Evolutionary conservation across 805 yeast species (phyloP).

Genomic region (Candida glaebosa): DNA sequence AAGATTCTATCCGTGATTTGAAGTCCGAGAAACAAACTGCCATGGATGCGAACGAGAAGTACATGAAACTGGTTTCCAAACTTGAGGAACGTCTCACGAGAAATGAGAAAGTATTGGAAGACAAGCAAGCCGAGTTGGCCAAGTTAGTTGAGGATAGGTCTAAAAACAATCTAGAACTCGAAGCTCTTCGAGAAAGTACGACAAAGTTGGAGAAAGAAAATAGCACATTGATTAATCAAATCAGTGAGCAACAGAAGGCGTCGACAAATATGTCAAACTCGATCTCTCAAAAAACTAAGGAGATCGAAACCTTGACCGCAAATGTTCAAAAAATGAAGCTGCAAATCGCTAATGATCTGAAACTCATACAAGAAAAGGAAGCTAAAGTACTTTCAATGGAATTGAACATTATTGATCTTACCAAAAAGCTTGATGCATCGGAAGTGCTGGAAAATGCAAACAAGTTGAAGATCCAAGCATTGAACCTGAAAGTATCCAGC

Average conservation of each 20-base stretch:
- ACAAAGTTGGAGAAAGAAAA: neutral
- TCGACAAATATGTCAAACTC: neutral
- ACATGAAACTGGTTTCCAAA: slow-evolving; percentile 5
- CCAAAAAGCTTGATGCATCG: neutral
- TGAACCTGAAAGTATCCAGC: slow-evolving; percentile 9
- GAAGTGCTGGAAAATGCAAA: neutral
- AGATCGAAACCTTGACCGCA: neutral
- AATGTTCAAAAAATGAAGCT: neutral
- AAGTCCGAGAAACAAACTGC: slow-evolving; percentile 2
- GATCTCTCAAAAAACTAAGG: neutral
- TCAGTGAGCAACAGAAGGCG: slow-evolving; percentile 5
- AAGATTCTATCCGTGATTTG: neutral
- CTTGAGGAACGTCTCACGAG: slow-evolving; percentile 5
- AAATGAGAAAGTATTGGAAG: neutral
- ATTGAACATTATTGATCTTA: neutral
- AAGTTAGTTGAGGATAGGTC: neutral
- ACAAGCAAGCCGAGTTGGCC: neutral
- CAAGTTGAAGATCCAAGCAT: slow-evolving; percentile 1
- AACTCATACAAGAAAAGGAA: neutral
- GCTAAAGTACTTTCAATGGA: neutral
- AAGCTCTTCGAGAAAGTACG: neutral
- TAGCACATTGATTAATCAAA: neutral
- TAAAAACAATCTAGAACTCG: neutral
- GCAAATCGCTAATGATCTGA: neutral
- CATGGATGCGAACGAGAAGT: slow-evolving; percentile 2